Evolutionary conservation across 495 filamentous ascomycete species (phyloP), one percentile per base, ranked within the genome.

Genomic region (Parmelia sp.): DNA sequence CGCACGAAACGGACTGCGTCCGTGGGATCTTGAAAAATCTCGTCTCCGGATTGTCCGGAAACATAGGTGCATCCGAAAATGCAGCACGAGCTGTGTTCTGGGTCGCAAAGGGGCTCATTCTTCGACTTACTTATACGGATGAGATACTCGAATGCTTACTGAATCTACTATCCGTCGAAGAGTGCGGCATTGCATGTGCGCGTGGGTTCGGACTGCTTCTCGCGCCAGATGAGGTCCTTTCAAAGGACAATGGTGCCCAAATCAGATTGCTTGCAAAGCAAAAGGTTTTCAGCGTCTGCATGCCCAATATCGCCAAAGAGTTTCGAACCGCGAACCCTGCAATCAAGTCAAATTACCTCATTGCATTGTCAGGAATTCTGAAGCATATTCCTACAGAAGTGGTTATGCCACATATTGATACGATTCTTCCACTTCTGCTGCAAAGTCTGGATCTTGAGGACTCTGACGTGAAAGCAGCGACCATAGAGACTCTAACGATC

Each of bases 211-310:
- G 79, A 14, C 80, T 83, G 29, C 78, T 90, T 25, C 80, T 90
- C 27, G 74, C 79, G 27, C 80, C 85, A 14, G 85, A 88, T 65
- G 84, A 88, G 61, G 76, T 89, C n/a, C 76, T 90, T 45, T 86
- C 80, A 33, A 78, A 81, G 61, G 71, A 78, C 36, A 90, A 90
- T 69, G 82, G 86, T 58, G 87, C 86, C 58, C 80, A 77, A 19
- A 82, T 88, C 62, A 82, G 85, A 35, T 74, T 84, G n/a, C 76
- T 90, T 4, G 80, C 82, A 62, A 86, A 84, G 62, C 88, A 90
- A 67, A 83, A 82, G 56, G 75, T 85, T 58, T 90, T 90, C 77
- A 79, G 77, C 45, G 82, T 84, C 45, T 78, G 84, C 44, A 73
- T 86, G 23, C 88, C 88, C 1, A 71, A 76, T 57, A 81, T 90